Percentiles rank a stretch among this genome's conserved stretches.
These are phyloP conservation scores for Ballota nigra DNA, from an alignment of 257 asterid genomes.

Conservation along the genomic window DNA sequence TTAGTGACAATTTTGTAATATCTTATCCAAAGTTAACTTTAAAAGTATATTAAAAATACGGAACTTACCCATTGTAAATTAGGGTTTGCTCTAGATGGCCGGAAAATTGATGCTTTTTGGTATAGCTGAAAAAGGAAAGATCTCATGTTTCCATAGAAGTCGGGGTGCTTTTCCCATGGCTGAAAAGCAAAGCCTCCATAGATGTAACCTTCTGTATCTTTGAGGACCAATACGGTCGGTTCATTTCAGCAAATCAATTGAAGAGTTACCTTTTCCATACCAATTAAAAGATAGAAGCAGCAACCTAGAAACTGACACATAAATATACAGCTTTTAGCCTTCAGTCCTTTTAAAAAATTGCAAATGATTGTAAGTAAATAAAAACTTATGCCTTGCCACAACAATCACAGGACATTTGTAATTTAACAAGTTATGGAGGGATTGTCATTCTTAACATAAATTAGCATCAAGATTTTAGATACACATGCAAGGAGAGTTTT, in stretches of 20 bases:
- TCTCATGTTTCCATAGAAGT: slow-evolving; percentile 82
- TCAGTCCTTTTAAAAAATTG: neutral
- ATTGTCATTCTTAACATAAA: too few species aligned
- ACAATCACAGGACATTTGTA: neutral
- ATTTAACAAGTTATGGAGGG: neutral
- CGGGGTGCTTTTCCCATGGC: slow-evolving; percentile 89
- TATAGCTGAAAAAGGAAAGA: slow-evolving; percentile 77
- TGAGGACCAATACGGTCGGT: too few species aligned
- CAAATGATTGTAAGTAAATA: neutral
- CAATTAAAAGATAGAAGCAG: too few species aligned
- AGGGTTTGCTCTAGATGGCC: slow-evolving; percentile 87
- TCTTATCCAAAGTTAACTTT: too few species aligned
- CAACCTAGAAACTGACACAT: too few species aligned
- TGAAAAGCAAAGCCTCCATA: slow-evolving; percentile 97
- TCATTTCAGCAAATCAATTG: too few species aligned
- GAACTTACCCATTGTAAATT: too few species aligned
- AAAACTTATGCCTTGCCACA: neutral
- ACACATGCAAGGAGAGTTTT: neutral
- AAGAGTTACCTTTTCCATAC: too few species aligned
- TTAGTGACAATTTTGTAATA: too few species aligned
- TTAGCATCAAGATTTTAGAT: neutral
- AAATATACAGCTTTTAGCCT: slow-evolving; percentile 18
- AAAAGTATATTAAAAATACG: too few species aligned
- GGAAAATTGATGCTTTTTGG: slow-evolving; percentile 73
- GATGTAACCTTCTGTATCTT: slow-evolving; percentile 64